Evolutionary conservation across 192 early-diverging fungal genomes (phyloP), one percentile per base, ranked within the genome.

Genomic region (Linderina pennispora): DNA sequence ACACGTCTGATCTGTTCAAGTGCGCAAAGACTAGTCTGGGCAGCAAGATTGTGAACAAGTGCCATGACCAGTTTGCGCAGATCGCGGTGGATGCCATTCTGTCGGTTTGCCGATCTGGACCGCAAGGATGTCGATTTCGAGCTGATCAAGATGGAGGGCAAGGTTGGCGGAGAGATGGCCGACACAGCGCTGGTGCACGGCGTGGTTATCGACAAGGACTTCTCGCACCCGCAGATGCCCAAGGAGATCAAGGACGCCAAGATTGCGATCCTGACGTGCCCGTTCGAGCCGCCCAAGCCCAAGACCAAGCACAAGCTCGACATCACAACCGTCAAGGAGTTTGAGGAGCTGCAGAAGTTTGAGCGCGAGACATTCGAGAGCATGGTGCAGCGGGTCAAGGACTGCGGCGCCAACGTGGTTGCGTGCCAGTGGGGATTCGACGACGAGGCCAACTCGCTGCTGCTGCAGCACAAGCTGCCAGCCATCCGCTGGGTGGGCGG

Each of bases 391-490:
- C 85, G 88, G 59, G 94, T 98, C 55, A 99, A 99, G 82, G 89
- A 96, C 43, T 84, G 88, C 52, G 97, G 97, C 19, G 95, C 97
- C 40, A 99, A 96, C 75, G 59, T 98, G 36, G 97, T 97, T 34
- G 91, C 95, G 37, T 99, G 97, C 78, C 97, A 99, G 69, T 99
- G 97, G 97, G 97, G 97, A 43, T 99, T 99, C 56, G 97, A 99
- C 74, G 97, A 99, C 58, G 97, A 99, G 69, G 97, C 97, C 35
- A 99, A 99, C 78, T 95, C 98, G 63, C 77, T 99, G 74, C 76
- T 99, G 44, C 76, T 98, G 75, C 97, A 99, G 73, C 92, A 97
- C 75, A 51, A 96, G 62, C 78, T 99, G 36, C 97, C 97, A 23
- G 92, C 92, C 48, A 92, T 98, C 41, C 85, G 97, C 55, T 99